Base-by-base conservation (phyloP, 805 yeast species). In the Yarrowia sp. region DNA sequence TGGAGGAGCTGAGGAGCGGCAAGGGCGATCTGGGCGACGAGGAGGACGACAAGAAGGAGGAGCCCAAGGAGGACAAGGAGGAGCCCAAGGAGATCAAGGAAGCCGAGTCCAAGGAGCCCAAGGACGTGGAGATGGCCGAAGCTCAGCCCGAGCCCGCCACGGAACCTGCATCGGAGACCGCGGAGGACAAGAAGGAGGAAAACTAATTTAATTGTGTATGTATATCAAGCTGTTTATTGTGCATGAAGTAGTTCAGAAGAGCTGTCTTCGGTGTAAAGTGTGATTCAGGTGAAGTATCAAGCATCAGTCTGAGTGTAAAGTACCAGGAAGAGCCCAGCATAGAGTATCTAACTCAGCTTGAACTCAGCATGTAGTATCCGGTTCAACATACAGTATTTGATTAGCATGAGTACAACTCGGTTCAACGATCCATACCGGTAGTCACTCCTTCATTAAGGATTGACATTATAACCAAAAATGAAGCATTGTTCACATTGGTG, bases 1-100 rank as follows among this genome's bases (percentile, higher is more conserved):
- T 39, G 65, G 66, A 59, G 56, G 65, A 64, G 13, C 44, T 63
- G 16, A 69, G 65, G 58, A 44, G 24, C 14, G 46, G 38, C 12
- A 64, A 70, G 55, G 53, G 32, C 4, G 51, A 41, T 10, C 41
- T 12, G 0, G 53, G 18, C 1, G 62, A 18, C 2, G 33, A 22
- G 6, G 32, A 22, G 38, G 41, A 7, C 4, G 36, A 10, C 10
- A 19, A 44, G 24, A 6, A 31, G 19, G 21, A 14, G 38, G 25
- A 47, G 18, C 25, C 2, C n/a, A 12, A 46, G 27, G 25, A 14
- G 19, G 19, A 12, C 12, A 13, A 18, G 21, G 32, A 41, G 21
- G 22, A 24, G 7, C 14, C 13, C 18, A 41, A 24, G 18, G 46
- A 41, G 8, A 31, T 6, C 13, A 24, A 39, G 27, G 18, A 39